Conservation (phyloP, 2,329 filamentous ascomycete species). For the Bipolaris zeicola region DNA sequence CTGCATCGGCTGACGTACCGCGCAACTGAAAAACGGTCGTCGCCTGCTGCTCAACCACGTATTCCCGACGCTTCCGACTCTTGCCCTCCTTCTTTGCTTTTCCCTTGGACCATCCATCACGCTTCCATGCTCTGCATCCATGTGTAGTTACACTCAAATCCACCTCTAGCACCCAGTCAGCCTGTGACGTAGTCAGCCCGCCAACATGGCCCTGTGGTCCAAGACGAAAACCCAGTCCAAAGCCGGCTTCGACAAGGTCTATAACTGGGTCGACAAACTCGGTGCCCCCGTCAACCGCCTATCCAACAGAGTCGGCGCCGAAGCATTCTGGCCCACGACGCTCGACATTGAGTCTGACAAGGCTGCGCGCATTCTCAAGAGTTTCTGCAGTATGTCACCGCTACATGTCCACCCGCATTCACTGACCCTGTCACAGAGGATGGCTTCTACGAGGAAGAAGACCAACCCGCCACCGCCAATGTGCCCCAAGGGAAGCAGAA, state of each 20-base stretch:
- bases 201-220: constrained; percentile 40
- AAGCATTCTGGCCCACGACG: constrained; percentile 84
- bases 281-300: constrained; percentile 79
- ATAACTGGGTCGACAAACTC: constrained; percentile 69
- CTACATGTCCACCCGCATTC: neutral
- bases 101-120: constrained; percentile 13
- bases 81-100: constrained; percentile 17
- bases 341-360: constrained; percentile 91
- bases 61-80: constrained; percentile 23
- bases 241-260: constrained; percentile 72
- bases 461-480: constrained; percentile 50
- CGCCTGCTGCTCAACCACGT: constrained; percentile 27
- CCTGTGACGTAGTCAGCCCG: constrained; percentile 14
- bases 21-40: constrained; percentile 28
- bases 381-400: constrained; percentile 79
- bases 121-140: constrained; percentile 20
- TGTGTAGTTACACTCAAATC: constrained; percentile 28
- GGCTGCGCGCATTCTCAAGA: constrained; percentile 84
- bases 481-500: constrained; percentile 67
- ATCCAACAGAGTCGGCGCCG: constrained; percentile 79
- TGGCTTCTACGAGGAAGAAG: constrained; percentile 69
- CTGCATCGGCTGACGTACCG: constrained; percentile 29
- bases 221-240: constrained; percentile 45
- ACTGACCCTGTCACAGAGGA: constrained; percentile 56
- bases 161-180: constrained; percentile 25